Conservation (phyloP, 371 early-diverging fungal species). For the Mucor piriformis region DNA sequence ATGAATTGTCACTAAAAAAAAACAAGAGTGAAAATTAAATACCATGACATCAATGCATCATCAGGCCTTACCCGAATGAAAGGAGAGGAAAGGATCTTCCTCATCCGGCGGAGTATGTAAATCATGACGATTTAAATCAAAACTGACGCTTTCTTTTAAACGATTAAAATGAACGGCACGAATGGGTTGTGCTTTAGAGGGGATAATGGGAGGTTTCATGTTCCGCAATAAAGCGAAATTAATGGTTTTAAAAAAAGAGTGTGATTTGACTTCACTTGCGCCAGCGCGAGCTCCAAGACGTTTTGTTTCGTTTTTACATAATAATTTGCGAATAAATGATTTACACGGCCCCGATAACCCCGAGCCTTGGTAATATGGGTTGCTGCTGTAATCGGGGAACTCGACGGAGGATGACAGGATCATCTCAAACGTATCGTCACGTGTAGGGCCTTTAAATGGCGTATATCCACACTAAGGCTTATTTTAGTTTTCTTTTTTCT, state of each 20-base stretch:
- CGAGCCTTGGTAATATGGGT: conserved; percentile 30
- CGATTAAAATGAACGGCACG: conserved; percentile 64
- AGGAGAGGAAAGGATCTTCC: conserved; percentile 62
- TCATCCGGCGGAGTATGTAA: conserved; percentile 24
- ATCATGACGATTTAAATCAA: conserved; percentile 46
- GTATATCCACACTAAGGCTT: conserved; percentile 75
- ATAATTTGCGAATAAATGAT: conserved; percentile 77
- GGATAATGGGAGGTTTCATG: conserved; percentile 89
- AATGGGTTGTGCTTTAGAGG: conserved; percentile 54
- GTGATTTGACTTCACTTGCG: conserved; percentile 93
- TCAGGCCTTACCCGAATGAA: conserved; percentile 56
- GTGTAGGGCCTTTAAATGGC: conserved; percentile 90
- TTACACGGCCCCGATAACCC: conserved; percentile 60
- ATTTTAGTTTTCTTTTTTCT: not conserved
- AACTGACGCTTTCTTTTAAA: conserved; percentile 63
- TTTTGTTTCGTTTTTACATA: conserved; percentile 83
- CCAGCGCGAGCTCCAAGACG: conserved; percentile 88
- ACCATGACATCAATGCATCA: not conserved
- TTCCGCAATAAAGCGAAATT: conserved; percentile 92
- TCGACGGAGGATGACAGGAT: conserved; percentile 73
- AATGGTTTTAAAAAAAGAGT: conserved; percentile 89
- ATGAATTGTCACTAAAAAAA: conserved; percentile 16
- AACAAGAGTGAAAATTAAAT: not conserved
- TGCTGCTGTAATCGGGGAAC: conserved; percentile 61
- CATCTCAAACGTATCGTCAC: conserved; percentile 83